Conservation (phyloP, 139 green algal genomes). For the Chlorokybus atmophyticus region DNA sequence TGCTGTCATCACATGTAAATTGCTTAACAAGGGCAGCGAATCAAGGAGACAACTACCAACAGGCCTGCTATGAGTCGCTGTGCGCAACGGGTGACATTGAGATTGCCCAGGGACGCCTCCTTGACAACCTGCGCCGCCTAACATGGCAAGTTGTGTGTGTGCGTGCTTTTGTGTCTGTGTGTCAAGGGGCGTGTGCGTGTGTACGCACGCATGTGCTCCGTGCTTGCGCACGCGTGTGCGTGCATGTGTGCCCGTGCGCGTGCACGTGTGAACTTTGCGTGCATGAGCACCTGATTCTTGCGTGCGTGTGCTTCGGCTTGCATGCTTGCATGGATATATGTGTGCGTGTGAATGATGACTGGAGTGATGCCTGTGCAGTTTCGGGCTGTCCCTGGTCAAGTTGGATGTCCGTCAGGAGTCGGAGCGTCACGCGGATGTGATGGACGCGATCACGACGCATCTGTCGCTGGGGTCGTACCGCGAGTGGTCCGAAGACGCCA, state of each 20-base stretch:
- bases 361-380: too few relatives aligned
- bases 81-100: slow-evolving; percentile 68
- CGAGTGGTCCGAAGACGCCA: slow-evolving; percentile 75
- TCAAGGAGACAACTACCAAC: too few relatives aligned
- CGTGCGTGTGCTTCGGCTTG: not conserved
- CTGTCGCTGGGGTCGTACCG: slow-evolving; percentile 68
- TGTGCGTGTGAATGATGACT: too few relatives aligned
- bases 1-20: too few relatives aligned
- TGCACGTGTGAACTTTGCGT: not conserved
- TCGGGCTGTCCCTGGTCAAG: slow-evolving; percentile 77
- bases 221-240: not conserved
- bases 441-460: slow-evolving; percentile 75
- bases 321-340: too few relatives aligned
- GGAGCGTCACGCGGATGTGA: slow-evolving; percentile 61
- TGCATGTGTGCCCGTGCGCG: not conserved
- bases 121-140: slow-evolving; percentile 66
- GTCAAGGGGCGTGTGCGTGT: not conserved
- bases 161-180: not conserved
- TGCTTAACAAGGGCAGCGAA: too few relatives aligned
- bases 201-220: slow-evolving; percentile 56
- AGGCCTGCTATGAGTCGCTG: slow-evolving; percentile 70
- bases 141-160: not conserved
- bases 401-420: slow-evolving; percentile 88
- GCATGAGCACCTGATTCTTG: not conserved
- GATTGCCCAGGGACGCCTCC: slow-evolving; percentile 76